A percentile compares a stretch with the other conserved stretches of the same genome.
These are phyloP conservation scores for Cyclotella baltica DNA, from an alignment of 108 stramenopile genomes.

Conservation along the genomic window DNA sequence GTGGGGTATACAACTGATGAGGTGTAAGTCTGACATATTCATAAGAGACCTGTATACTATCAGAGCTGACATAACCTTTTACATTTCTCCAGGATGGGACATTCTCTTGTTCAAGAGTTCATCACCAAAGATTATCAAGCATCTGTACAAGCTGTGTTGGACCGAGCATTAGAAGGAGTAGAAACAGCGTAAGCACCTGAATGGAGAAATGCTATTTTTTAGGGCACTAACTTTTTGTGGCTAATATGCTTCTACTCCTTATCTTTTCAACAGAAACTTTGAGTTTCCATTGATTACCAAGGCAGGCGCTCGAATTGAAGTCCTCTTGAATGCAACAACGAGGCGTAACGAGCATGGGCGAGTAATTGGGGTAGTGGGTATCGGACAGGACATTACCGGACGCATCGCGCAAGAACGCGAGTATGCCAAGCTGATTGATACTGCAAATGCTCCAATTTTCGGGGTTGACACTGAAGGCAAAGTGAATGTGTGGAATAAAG, in stretches of 20 bases:
- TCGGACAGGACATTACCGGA: constrained; percentile 46
- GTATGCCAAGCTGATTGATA: constrained; percentile 60
- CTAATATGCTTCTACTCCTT: too few relatives aligned
- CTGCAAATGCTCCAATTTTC: constrained; percentile 68
- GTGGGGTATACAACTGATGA: constrained; percentile 36
- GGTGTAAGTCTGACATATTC: too few relatives aligned
- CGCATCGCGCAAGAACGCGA: constrained; percentile 48
- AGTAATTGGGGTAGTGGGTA: constrained; percentile 62
- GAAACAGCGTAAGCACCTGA: too few relatives aligned
- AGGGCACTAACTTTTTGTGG: too few relatives aligned
- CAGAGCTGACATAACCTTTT: neutral
- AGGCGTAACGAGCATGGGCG: constrained; percentile 47
- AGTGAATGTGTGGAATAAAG: constrained; percentile 71
- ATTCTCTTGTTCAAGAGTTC: constrained; percentile 42
- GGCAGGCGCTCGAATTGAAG: constrained; percentile 27
- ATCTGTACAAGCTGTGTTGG: constrained; percentile 50
- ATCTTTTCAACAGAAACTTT: too few relatives aligned
- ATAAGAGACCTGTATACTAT: too few relatives aligned
- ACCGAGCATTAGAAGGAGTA: constrained; percentile 43
- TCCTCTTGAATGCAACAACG: constrained; percentile 54
- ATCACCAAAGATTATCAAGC: constrained; percentile 44
- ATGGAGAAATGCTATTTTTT: too few relatives aligned
- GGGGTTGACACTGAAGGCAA: constrained; percentile 61
- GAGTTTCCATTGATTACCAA: constrained; percentile 56
- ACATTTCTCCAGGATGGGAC: constrained; percentile 12